These are phyloP conservation scores for Leccinum fuscescens DNA, from an alignment of 1,284 basidiomycete species.

Conservation along the genomic window DNA sequence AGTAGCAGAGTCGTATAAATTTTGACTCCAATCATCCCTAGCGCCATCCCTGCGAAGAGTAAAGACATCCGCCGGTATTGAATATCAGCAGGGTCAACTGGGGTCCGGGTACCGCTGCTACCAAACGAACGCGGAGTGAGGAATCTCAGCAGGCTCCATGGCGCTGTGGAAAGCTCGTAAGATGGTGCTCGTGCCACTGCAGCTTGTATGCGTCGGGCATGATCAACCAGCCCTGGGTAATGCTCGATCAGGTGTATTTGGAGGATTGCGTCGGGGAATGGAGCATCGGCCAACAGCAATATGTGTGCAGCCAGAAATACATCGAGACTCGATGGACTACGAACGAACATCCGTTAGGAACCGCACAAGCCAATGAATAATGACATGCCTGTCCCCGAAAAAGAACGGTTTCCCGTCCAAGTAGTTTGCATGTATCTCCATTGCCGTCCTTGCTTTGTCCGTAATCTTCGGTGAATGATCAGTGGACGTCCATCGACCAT, in stretches of 20 bases:
- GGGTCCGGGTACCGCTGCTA: background rate
- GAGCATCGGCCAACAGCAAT: constrained; percentile 55
- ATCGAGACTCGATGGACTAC: constrained; percentile 62
- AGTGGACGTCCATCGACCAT: constrained; percentile 2
- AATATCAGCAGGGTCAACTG: constrained; percentile 32
- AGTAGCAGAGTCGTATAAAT: background rate
- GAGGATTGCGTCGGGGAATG: constrained; percentile 61
- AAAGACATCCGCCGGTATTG: constrained; percentile 36
- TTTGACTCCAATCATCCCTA: constrained; percentile 12
- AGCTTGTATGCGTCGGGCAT: constrained; percentile 51
- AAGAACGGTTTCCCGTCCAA: constrained; percentile 53
- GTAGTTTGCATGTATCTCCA: constrained; percentile 59
- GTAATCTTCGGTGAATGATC: constrained; percentile 43
- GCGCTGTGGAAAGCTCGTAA: constrained; percentile 13
- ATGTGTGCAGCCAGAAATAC: constrained; percentile 65
- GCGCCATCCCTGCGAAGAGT: constrained; percentile 34
- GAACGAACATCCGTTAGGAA: background rate
- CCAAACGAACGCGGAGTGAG: constrained; percentile 19
- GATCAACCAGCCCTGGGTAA: constrained; percentile 55
- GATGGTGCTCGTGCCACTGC: constrained; percentile 28
- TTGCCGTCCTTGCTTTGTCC: constrained; percentile 53
- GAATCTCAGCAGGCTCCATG: constrained; percentile 23
- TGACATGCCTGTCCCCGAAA: constrained; percentile 43
- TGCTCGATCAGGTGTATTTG: constrained; percentile 50
- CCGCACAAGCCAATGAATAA: background rate